Percentiles rank a stretch among this genome's conserved stretches.
Conservation (phyloP, 139 green algal species). For the Ettlia oleoabundans region DNA sequence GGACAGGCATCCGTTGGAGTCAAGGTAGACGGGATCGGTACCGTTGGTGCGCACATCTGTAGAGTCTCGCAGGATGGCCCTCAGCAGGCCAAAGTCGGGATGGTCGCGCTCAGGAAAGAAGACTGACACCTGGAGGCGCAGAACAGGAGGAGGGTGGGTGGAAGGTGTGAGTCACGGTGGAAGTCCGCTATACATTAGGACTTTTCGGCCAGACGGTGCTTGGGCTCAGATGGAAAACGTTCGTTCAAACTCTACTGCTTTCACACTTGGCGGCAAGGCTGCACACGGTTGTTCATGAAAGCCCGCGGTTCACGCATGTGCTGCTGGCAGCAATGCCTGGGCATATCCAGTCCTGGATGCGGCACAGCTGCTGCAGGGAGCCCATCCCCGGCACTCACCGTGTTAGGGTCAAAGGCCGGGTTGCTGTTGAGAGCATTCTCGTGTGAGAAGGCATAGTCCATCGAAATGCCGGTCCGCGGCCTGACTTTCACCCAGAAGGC, state of each 20-base stretch:
- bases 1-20: conserved; percentile 51
- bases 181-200: no score
- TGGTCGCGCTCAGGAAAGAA: conserved; percentile 45
- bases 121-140: not conserved
- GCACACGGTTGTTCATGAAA: no score
- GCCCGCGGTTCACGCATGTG: no score
- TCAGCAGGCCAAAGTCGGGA: conserved; percentile 52
- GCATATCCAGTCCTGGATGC: no score
- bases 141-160: not conserved
- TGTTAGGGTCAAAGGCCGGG: not conserved
- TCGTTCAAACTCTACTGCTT: no score
- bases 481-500: conserved; percentile 29
- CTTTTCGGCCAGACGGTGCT: no score
- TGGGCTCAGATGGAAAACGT: no score
- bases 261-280: no score
- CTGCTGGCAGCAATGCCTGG: no score
- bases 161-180: not conserved
- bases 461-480: not conserved
- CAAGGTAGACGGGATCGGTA: conserved; percentile 42
- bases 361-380: no score
- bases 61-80: conserved; percentile 50
- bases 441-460: conserved; percentile 27
- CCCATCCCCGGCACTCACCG: not conserved
- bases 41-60: conserved; percentile 17
- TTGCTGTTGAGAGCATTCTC: not conserved